phyloP scores from a whole-genome alignment of 176 grass and related monocot genomes.

The Carex parvula region DNA sequence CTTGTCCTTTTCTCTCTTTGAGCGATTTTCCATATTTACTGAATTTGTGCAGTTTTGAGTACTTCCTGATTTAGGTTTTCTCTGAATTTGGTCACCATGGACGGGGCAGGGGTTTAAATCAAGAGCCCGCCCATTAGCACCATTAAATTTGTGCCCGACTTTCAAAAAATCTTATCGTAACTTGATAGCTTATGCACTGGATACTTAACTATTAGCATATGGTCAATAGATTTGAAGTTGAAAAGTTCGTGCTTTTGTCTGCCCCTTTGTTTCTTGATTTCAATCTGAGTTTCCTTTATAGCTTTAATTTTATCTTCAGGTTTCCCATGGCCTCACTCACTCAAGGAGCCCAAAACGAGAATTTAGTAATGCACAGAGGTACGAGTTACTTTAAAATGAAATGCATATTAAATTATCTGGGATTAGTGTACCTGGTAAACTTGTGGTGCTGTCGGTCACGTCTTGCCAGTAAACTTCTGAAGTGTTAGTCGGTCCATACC shows the following conservation, averaged over 20 bases:
- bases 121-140: not conserved
- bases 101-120: not conserved
- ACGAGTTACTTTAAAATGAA: not conserved
- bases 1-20: not conserved
- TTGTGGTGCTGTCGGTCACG: not conserved
- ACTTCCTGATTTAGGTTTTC: not conserved
- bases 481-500: not conserved
- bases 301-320: not conserved
- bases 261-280: not conserved
- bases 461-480: not conserved
- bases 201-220: not conserved
- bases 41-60: not conserved
- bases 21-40: not conserved
- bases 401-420: not conserved
- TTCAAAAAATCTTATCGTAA: not conserved
- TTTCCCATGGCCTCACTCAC: not conserved
- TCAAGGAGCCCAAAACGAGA: conserved; percentile 24
- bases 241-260: not conserved
- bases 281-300: not conserved
- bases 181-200: not conserved
- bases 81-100: not conserved
- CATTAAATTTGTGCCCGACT: not conserved
- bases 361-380: conserved; percentile 11
- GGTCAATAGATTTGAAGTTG: not conserved
- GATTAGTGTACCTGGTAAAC: conserved; percentile 1